Evolutionary conservation across 495 filamentous ascomycete species (phyloP).

Genomic region (Bombardia bombarda): DNA sequence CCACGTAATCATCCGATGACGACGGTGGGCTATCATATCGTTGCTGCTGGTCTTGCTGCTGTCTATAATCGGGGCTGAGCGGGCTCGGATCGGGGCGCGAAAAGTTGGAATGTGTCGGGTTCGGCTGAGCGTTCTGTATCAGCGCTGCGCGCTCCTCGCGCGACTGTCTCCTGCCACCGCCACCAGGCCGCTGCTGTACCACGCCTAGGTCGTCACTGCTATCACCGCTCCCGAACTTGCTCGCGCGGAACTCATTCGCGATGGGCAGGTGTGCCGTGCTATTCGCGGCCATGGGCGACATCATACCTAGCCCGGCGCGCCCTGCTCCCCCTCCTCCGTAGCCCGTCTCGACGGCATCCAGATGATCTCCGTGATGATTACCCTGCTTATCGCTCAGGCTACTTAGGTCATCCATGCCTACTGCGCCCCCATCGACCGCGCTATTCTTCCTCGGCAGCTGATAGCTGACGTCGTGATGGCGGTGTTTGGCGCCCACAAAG

Average conservation of each 20-base stretch:
- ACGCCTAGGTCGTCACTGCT: not conserved
- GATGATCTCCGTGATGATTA: not conserved
- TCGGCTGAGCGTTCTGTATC: constrained; percentile 40
- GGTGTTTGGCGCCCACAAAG: constrained; percentile 57
- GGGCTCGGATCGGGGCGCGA: not conserved
- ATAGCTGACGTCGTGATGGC: constrained; percentile 39
- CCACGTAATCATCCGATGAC: not conserved
- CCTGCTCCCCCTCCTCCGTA: constrained; percentile 16
- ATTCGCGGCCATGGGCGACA: constrained; percentile 16
- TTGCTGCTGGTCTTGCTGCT: not conserved
- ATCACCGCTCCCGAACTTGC: constrained; percentile 5
- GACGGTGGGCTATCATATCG: constrained; percentile 8
- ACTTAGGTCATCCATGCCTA: constrained; percentile 26
- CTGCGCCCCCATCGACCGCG: not conserved
- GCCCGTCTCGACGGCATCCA: constrained; percentile 9
- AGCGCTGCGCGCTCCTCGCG: constrained; percentile 38
- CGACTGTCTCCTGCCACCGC: constrained; percentile 4
- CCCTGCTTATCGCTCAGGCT: constrained; percentile 10
- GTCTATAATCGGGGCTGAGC: not conserved
- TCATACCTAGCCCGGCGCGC: constrained; percentile 1
- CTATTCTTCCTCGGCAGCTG: constrained; percentile 8
- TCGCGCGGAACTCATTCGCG: constrained; percentile 34
- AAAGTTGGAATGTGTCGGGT: constrained; percentile 20
- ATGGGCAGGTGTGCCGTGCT: constrained; percentile 34
- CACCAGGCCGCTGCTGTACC: constrained; percentile 16